Conservation (phyloP, 305 asterid genomes). For the Solanum aculeatissimum region DNA sequence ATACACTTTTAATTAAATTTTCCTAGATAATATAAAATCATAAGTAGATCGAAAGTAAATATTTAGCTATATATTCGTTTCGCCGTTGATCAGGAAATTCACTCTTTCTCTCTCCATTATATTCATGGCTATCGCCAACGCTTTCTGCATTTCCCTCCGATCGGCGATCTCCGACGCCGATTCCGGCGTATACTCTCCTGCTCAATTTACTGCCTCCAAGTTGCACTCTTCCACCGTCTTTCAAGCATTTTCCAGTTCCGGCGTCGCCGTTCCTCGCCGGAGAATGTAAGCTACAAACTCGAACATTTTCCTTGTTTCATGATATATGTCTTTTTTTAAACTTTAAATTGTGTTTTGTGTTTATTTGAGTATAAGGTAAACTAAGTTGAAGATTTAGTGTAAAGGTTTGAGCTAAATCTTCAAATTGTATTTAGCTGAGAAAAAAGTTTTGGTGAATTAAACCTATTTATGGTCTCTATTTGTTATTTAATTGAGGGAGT, state of each 20-base stretch:
- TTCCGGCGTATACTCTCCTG: not conserved
- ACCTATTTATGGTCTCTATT: not conserved
- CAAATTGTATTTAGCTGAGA: not conserved
- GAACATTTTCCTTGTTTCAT: not conserved
- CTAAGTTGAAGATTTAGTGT: not conserved
- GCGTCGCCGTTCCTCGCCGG: not conserved
- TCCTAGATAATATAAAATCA: too few relatives aligned
- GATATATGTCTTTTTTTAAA: not conserved
- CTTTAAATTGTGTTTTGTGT: not conserved
- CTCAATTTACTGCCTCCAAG: constrained; percentile 9
- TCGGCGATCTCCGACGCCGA: constrained; percentile 5
- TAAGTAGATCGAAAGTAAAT: not conserved
- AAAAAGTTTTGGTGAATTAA: not conserved
- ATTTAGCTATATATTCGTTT: not conserved
- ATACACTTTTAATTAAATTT: too few relatives aligned
- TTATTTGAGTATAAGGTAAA: not conserved
- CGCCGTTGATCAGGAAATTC: not conserved
- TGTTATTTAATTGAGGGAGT: not conserved
- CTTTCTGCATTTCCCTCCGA: constrained; percentile 29
- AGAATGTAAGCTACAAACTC: constrained; percentile 21
- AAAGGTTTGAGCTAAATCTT: not conserved
- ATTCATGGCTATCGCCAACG: constrained; percentile 38
- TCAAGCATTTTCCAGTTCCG: not conserved
- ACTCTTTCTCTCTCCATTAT: not conserved
- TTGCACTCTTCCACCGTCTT: constrained; percentile 6